Evolutionary conservation across 2,329 filamentous ascomycete species (phyloP).

Genomic region (Aspergillus tanneri): DNA sequence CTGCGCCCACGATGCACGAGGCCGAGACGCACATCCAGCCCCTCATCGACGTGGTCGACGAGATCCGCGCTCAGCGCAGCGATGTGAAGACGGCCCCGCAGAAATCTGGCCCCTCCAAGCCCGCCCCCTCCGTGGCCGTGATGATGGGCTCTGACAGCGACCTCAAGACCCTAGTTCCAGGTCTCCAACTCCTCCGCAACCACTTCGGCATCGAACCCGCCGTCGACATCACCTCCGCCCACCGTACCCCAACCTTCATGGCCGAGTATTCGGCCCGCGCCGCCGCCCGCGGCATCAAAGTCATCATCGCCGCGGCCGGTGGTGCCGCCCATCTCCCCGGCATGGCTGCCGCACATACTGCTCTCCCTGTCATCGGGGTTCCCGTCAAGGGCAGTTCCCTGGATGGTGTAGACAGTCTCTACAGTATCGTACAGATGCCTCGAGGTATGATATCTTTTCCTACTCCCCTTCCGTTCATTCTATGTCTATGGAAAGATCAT

Average conservation of each 20-base stretch:
- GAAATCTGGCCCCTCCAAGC: slow-evolving; percentile 32
- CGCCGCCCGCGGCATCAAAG: slow-evolving; percentile 64
- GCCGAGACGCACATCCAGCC: slow-evolving; percentile 68
- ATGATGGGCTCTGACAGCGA: slow-evolving; percentile 53
- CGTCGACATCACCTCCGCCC: slow-evolving; percentile 53
- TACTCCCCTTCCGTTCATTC: neutral
- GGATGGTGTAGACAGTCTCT: slow-evolving; percentile 68
- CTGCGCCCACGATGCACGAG: slow-evolving; percentile 64
- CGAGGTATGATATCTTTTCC: slow-evolving; percentile 42
- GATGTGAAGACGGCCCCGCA: slow-evolving; percentile 36
- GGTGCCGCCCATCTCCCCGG: slow-evolving; percentile 72
- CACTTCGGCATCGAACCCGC: slow-evolving; percentile 45
- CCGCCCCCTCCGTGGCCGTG: slow-evolving; percentile 43
- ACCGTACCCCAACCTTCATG: slow-evolving; percentile 72
- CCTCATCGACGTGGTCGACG: slow-evolving; percentile 73
- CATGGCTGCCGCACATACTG: slow-evolving; percentile 71
- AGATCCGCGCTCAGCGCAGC: slow-evolving; percentile 64
- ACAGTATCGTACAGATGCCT: slow-evolving; percentile 78
- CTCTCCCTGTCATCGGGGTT: slow-evolving; percentile 73
- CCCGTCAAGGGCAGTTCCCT: slow-evolving; percentile 72
- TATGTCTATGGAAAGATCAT: neutral
- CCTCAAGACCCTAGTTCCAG: slow-evolving; percentile 45
- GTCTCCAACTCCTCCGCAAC: slow-evolving; percentile 45
- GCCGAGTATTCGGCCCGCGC: slow-evolving; percentile 64
- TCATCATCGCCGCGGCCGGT: slow-evolving; percentile 73